Conservation (phyloP, 208 protist genomes). For the Trichomonas tenax region DNA sequence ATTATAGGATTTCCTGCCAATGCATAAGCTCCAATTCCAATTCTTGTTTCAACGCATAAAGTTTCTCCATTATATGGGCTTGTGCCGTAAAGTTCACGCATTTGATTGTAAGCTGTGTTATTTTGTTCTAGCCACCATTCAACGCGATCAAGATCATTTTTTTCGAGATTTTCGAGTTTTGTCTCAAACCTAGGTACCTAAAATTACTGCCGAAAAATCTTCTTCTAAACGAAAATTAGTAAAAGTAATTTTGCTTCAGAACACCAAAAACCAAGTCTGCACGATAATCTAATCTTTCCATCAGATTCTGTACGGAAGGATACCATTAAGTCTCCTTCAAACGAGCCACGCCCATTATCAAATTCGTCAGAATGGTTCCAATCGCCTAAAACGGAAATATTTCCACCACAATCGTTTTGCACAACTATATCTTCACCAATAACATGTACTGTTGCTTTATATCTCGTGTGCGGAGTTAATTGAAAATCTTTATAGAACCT, state of each 20-base stretch:
- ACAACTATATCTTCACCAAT: background rate
- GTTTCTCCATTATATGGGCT: background rate
- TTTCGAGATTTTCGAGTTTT: background rate
- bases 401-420: background rate
- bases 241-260: background rate
- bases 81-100: background rate
- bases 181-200: background rate
- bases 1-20: constrained; percentile 1
- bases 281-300: background rate
- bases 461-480: background rate
- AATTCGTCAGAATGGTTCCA: background rate
- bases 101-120: background rate
- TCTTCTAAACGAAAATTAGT: background rate
- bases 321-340: background rate
- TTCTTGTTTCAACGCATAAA: background rate
- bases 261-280: background rate
- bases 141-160: background rate
- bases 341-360: background rate
- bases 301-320: background rate
- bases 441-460: background rate
- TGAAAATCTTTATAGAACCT: background rate
- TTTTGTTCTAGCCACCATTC: background rate
- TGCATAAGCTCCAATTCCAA: background rate
- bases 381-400: background rate
- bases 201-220: no score